phyloP scores from a whole-genome alignment of 805 yeast species.

The Yamadazyma phyllophila region DNA sequence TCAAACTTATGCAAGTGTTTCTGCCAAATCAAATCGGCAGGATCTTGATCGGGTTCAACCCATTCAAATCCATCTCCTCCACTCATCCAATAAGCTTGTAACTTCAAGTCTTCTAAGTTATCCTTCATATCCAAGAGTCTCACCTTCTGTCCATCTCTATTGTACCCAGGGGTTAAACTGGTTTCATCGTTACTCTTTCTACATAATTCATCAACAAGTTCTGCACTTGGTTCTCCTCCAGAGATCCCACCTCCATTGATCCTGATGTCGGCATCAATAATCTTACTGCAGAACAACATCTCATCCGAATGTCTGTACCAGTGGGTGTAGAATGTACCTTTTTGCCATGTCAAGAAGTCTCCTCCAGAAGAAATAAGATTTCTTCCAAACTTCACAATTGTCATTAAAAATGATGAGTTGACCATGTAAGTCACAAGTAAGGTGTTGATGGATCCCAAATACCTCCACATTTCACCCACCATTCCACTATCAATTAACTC shows the following conservation, averaged over 20 bases:
- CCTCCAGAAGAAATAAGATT: constrained; percentile 44
- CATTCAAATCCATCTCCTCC: constrained; percentile 86
- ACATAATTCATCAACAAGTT: constrained; percentile 38
- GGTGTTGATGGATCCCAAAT: constrained; percentile 46
- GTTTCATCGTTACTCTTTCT: constrained; percentile 26
- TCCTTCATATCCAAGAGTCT: constrained; percentile 42
- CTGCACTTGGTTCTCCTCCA: constrained; percentile 30
- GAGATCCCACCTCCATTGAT: constrained; percentile 49
- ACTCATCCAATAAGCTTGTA: constrained; percentile 84
- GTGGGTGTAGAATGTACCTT: constrained; percentile 60
- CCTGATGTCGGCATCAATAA: constrained; percentile 63
- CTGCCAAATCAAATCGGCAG: constrained; percentile 60
- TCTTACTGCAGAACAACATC: constrained; percentile 60
- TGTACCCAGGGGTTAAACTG: constrained; percentile 31
- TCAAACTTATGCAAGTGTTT: constrained; percentile 25
- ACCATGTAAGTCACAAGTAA: constrained; percentile 39
- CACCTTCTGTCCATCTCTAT: constrained; percentile 37
- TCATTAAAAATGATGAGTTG: constrained; percentile 40
- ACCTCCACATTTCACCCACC: constrained; percentile 37
- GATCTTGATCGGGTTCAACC: constrained; percentile 90
- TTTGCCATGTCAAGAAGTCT: constrained; percentile 56
- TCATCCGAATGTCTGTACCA: constrained; percentile 70
- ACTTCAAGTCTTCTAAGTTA: constrained; percentile 61
- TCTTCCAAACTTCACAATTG: constrained; percentile 41
- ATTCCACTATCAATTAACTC: constrained; percentile 37